Conservation (phyloP, 1,284 basidiomycete species). For the Marasmius oreades region DNA sequence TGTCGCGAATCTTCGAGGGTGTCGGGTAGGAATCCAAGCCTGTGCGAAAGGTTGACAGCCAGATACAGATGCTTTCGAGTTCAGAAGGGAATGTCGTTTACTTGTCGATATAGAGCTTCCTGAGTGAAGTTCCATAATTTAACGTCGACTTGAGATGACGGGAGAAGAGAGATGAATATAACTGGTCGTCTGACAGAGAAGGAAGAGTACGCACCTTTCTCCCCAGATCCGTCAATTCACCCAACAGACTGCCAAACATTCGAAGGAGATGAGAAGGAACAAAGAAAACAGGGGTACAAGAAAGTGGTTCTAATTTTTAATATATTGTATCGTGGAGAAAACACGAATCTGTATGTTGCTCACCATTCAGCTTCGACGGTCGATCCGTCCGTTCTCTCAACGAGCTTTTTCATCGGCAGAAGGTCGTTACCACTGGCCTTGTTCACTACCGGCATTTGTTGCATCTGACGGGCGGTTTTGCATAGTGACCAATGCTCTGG, state of each 20-base stretch:
- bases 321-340: conserved; percentile 6
- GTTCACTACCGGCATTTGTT: conserved; percentile 36
- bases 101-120: conserved; percentile 71
- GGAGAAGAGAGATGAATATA: conserved; percentile 9
- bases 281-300: too few relatives aligned
- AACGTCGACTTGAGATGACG: conserved; percentile 54
- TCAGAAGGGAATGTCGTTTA: conserved; percentile 34
- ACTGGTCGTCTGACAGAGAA: not conserved
- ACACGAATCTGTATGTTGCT: conserved; percentile 21
- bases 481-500: conserved; percentile 73
- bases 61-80: too few relatives aligned
- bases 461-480: conserved; percentile 51
- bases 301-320: not conserved
- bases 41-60: conserved; percentile 21
- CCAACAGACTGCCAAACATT: conserved; percentile 51
- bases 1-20: conserved; percentile 40
- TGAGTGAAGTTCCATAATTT: conserved; percentile 57
- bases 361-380: conserved; percentile 60
- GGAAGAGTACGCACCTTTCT: conserved; percentile 44
- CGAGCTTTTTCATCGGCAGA: conserved; percentile 36
- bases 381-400: conserved; percentile 57
- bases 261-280: conserved; percentile 4
- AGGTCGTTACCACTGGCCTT: conserved; percentile 11
- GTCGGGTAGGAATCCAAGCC: conserved; percentile 65
- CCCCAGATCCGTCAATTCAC: conserved; percentile 78